Evolutionary conservation across 2,329 filamentous ascomycete genomes (phyloP).

Genomic region (Botrytis pseudocinerea): DNA sequence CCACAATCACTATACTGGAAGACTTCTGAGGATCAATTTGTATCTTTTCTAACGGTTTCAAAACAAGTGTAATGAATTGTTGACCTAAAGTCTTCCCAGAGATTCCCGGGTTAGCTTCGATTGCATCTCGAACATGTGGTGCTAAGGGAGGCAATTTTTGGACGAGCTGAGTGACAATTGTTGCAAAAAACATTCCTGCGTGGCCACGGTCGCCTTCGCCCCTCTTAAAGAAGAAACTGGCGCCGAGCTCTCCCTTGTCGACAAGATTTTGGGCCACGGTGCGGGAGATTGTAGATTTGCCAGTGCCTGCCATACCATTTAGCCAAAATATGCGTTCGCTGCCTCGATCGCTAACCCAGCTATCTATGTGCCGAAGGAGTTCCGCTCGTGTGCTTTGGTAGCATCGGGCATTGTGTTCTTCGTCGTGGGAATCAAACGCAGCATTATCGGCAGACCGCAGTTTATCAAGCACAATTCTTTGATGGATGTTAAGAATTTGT

Average conservation of each 20-base stretch:
- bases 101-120: slow-evolving; percentile 41
- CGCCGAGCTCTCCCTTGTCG: slow-evolving; percentile 32
- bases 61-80: slow-evolving; percentile 41
- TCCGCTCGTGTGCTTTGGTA: no score
- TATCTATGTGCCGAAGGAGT: no score
- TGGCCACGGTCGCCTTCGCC: slow-evolving; percentile 35
- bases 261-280: slow-evolving; percentile 38
- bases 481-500: no score
- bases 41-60: no score
- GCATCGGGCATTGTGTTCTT: no score
- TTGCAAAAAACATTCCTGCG: slow-evolving; percentile 41
- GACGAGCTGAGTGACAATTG: slow-evolving; percentile 37
- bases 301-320: slow-evolving; percentile 43
- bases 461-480: no score
- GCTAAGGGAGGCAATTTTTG: slow-evolving; percentile 38
- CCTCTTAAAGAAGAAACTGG: slow-evolving; percentile 40
- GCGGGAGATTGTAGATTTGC: slow-evolving; percentile 43
- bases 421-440: no score
- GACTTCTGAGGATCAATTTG: no score
- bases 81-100: slow-evolving; percentile 37
- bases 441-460: no score
- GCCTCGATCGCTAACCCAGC: no score
- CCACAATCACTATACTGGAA: no score
- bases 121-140: slow-evolving; percentile 35
- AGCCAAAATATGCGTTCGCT: slow-evolving; percentile 40